Base-by-base conservation (phyloP, 768 basidiomycete species). In the Chalciporus chontae region DNA sequence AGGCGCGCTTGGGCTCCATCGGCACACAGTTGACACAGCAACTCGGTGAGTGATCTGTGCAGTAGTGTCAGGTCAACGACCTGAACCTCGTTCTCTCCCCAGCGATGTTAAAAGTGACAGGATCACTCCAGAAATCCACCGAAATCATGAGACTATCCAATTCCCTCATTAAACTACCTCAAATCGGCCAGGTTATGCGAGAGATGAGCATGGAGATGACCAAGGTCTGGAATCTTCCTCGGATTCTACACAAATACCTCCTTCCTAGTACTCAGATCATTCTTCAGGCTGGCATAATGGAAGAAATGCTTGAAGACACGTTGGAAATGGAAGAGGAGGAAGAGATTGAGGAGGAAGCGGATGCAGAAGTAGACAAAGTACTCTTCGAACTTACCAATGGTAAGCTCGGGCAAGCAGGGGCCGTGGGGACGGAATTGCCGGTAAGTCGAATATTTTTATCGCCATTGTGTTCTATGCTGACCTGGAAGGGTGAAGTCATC, bases 201-300 rank as follows among this genome's bases (percentile, higher is more conserved):
- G 89, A 96, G 63, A 94, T 99, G 93, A 92, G 88, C 59, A 92
- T 94, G 87, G 96, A 99, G 70, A 97, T 98, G 96, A 98, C 90
- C 54, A 98, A 98, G 81, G 95, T 87, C 57, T 36, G 74, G 47
- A 34, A 11, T 8, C 36, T 42, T 42, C n/a, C 34, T 36, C 5
- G 15, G 4, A 36, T 40, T n/a, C 31, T 15, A 43, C 36, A 10
- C 40, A 27, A 8, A 29, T 31, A 34, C 24, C 21, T 11, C 17
- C 5, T 24, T 19, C 47, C 24, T 31, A 17, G 29, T 37, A 5
- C 38, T 64, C 26, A 63, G 27, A 50, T 13, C 21, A 17, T 18
- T 47, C 4, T n/a, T 11, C 38, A 97, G 94, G 93, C 94, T 29
- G 96, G 96, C 2, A 90, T 99, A 54, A 84, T 98, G 82, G 90